Percentiles rank a stretch among this genome's conserved stretches.
Evolutionary conservation across 75 land plant genomes (phyloP).

Genomic region (Sequoiadendron giganteum): DNA sequence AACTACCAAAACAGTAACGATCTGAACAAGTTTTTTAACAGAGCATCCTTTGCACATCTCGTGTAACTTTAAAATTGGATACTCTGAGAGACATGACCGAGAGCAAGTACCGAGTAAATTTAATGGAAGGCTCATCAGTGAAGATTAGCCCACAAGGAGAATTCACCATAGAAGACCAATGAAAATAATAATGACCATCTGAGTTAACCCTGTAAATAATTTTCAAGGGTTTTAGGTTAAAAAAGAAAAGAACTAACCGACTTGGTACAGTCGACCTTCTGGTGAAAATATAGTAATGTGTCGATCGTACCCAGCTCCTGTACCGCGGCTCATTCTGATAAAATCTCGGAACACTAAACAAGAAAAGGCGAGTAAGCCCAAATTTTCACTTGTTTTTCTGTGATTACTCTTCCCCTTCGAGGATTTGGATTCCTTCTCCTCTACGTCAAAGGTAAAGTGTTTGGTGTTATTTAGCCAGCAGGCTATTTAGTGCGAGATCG

Average conservation of each 20-base stretch:
- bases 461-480: too few species aligned
- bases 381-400: not conserved
- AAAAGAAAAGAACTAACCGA: slow-evolving; percentile 36
- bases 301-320: slow-evolving; percentile 83
- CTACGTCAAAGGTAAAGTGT: not conserved
- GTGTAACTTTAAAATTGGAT: not conserved
- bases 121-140: not conserved
- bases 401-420: not conserved
- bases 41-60: not conserved
- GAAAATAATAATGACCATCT: not conserved
- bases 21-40: not conserved
- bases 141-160: not conserved
- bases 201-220: not conserved
- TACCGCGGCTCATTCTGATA: slow-evolving; percentile 64
- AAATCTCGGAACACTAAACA: not conserved
- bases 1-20: not conserved
- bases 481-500: too few species aligned
- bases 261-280: slow-evolving; percentile 86
- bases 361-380: not conserved
- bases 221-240: not conserved
- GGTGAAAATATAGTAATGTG: slow-evolving; percentile 89
- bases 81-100: not conserved
- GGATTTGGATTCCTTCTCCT: not conserved
- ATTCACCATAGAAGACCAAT: not conserved
- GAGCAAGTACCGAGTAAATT: not conserved